A percentile compares a stretch with the other conserved stretches of the same genome.
phyloP scores from a whole-genome alignment of 257 asterid genomes.

The Petunia axillaris region DNA sequence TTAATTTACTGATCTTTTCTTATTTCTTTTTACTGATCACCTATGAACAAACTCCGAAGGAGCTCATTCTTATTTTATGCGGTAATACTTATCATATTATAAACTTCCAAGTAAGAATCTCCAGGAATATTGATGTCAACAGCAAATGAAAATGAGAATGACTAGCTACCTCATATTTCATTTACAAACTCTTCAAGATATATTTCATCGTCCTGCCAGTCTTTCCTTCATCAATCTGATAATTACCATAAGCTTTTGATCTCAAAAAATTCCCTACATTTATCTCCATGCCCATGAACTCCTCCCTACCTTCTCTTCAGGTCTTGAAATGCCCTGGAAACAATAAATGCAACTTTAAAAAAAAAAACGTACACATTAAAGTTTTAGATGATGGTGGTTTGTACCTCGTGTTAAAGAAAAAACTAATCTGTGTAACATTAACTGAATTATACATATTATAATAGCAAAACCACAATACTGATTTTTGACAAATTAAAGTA shows the following conservation, averaged over 20 bases:
- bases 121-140: neutral
- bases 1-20: no score
- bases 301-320: slow-evolving; percentile 26
- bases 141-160: neutral
- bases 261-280: neutral
- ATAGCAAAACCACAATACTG: no score
- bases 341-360: neutral
- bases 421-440: no score
- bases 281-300: slow-evolving; percentile 49
- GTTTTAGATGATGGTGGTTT: neutral
- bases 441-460: no score
- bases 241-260: slow-evolving; percentile 19
- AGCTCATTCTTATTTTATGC: neutral
- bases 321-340: slow-evolving; percentile 32
- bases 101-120: neutral
- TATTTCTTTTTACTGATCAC: no score
- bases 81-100: neutral
- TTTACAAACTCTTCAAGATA: slow-evolving; percentile 14
- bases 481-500: no score
- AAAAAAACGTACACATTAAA: neutral
- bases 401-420: neutral
- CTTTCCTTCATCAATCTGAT: slow-evolving; percentile 22
- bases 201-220: neutral
- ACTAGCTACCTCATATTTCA: slow-evolving; percentile 17
- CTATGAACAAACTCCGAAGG: no score